A percentile compares a stretch with the other conserved stretches of the same genome.
phyloP scores from a whole-genome alignment of 306 rosid species.

The Pachyrhizus erosus region DNA sequence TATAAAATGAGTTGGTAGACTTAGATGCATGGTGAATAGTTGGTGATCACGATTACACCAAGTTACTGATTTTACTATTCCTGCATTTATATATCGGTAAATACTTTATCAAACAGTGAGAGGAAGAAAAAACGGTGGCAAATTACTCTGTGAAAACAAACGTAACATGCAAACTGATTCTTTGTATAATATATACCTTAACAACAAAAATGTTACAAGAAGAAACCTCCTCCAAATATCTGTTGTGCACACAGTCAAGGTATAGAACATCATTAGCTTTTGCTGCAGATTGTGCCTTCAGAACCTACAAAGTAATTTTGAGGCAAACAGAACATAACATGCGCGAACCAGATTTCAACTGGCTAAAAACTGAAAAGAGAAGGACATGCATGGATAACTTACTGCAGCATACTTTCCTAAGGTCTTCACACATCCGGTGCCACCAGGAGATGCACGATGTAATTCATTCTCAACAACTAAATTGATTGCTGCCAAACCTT shows the following conservation, averaged over 20 bases:
- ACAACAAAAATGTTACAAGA: slow-evolving; percentile 73
- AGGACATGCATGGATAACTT: too few relatives aligned
- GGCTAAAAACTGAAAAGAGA: too few relatives aligned
- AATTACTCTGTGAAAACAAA: neutral
- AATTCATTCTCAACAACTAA: too few relatives aligned
- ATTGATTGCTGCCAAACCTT: slow-evolving; percentile 86
- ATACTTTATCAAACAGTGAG: neutral
- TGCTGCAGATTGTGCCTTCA: slow-evolving; percentile 79
- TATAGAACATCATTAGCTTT: slow-evolving; percentile 74
- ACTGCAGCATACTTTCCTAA: too few relatives aligned
- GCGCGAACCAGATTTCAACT: too few relatives aligned
- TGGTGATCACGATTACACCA: neutral
- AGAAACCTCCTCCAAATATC: slow-evolving; percentile 81
- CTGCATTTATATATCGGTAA: neutral
- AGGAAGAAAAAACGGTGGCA: neutral
- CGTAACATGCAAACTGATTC: neutral
- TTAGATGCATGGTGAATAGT: neutral
- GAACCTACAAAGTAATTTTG: slow-evolving; percentile 51
- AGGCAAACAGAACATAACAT: too few relatives aligned
- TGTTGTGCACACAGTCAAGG: slow-evolving; percentile 73
- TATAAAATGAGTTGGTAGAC: neutral
- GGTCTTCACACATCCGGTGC: too few relatives aligned
- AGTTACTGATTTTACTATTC: neutral
- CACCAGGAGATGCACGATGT: too few relatives aligned
- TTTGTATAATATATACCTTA: slow-evolving; percentile 53